Conservation (phyloP, 2,329 filamentous ascomycete genomes). For the Ophiosphaerella korrae region DNA sequence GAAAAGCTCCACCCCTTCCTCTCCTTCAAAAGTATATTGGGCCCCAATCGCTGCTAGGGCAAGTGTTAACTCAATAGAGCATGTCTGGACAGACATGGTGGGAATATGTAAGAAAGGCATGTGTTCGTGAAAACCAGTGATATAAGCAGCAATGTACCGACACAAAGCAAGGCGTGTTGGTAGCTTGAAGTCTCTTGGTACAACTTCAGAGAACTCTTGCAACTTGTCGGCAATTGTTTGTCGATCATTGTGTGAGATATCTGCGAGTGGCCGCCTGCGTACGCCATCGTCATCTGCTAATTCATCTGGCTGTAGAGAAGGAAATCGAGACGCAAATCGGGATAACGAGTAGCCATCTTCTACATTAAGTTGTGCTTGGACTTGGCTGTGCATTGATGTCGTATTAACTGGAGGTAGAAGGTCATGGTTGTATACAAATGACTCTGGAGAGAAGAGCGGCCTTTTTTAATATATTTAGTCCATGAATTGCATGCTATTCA, state of each 20-base stretch:
- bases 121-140: slow-evolving; percentile 68
- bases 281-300: slow-evolving; percentile 12
- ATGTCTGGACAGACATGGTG: slow-evolving; percentile 66
- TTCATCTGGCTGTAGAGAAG: slow-evolving; percentile 48
- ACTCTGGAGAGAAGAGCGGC: slow-evolving; percentile 50
- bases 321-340: slow-evolving; percentile 47
- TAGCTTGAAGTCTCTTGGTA: slow-evolving; percentile 68
- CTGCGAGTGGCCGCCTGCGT: slow-evolving; percentile 32
- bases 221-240: slow-evolving; percentile 61
- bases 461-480: background rate
- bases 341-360: slow-evolving; percentile 43
- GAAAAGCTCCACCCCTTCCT: slow-evolving; percentile 61
- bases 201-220: slow-evolving; percentile 64
- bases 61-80: slow-evolving; percentile 70
- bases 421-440: slow-evolving; percentile 39
- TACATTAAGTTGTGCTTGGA: slow-evolving; percentile 19
- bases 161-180: slow-evolving; percentile 72
- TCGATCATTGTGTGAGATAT: slow-evolving; percentile 43
- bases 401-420: slow-evolving; percentile 17
- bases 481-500: too few relatives aligned
- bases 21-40: slow-evolving; percentile 63
- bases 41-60: slow-evolving; percentile 71
- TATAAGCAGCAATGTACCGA: slow-evolving; percentile 72
- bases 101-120: slow-evolving; percentile 70
- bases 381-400: slow-evolving; percentile 3